phyloP scores from a whole-genome alignment of 2,329 filamentous ascomycete species.

The Myotisia sp. region DNA sequence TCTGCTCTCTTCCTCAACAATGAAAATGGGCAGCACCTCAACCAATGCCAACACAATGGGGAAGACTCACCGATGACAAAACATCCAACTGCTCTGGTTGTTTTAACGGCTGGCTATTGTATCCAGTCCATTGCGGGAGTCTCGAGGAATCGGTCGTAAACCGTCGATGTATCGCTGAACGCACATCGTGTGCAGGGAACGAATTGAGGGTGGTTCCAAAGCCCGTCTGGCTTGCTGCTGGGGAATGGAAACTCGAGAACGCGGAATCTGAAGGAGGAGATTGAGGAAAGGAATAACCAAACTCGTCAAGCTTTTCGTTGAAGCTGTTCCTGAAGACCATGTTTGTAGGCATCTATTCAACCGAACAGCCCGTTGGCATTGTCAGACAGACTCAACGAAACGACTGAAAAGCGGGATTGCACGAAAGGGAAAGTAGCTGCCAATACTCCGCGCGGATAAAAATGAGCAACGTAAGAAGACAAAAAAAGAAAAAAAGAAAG shows the following conservation, averaged over 20 bases:
- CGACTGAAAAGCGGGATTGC: too few relatives aligned
- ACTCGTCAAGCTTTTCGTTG: conserved; percentile 59
- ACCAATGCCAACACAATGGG: conserved; percentile 1
- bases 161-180: conserved; percentile 68
- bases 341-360: conserved; percentile 10
- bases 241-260: conserved; percentile 60
- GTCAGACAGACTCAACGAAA: too few relatives aligned
- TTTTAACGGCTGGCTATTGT: conserved; percentile 41
- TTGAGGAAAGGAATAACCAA: conserved; percentile 63
- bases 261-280: conserved; percentile 62
- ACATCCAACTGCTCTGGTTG: conserved; percentile 41
- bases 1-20: too few relatives aligned
- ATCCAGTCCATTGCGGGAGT: conserved; percentile 57
- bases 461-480: too few relatives aligned
- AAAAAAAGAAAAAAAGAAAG: too few relatives aligned
- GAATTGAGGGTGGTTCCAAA: conserved; percentile 23
- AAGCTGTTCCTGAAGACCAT: conserved; percentile 54
- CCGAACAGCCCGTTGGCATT: conserved; percentile 10
- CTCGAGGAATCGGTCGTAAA: conserved; percentile 87
- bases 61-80: conserved; percentile 38
- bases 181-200: conserved; percentile 51
- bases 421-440: too few relatives aligned
- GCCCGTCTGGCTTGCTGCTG: conserved; percentile 52
- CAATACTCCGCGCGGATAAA: too few relatives aligned
- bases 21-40: conserved; percentile 3